Percentiles rank a stretch among this genome's conserved stretches.
phyloP scores from a whole-genome alignment of 768 basidiomycete genomes.

The Leccinellum luteum region DNA sequence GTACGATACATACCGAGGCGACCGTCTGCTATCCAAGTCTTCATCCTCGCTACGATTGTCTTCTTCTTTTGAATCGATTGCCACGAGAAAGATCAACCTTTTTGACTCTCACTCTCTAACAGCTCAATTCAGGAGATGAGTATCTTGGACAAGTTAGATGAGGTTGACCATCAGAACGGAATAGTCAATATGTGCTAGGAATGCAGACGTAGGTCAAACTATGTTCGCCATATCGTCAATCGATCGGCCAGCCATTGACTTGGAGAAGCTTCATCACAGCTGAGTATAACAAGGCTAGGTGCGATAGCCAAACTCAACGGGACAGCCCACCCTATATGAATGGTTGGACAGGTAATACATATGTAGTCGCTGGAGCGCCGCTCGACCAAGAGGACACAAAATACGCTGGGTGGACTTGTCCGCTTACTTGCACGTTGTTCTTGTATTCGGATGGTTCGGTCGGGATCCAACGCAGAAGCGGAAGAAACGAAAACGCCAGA shows the following conservation, averaged over 20 bases:
- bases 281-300: not conserved
- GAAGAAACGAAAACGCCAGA: not conserved
- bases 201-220: not conserved
- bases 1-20: not conserved
- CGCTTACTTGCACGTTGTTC: not conserved
- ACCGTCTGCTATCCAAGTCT: not conserved
- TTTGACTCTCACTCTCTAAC: not conserved
- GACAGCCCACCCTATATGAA: not conserved
- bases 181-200: not conserved
- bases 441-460: not conserved
- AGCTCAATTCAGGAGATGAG: not conserved
- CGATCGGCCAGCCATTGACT: not conserved
- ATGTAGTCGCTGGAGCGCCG: not conserved
- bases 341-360: not conserved
- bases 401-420: not conserved
- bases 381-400: not conserved
- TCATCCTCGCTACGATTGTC: not conserved
- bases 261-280: not conserved
- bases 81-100: not conserved
- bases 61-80: not conserved
- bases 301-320: not conserved
- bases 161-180: not conserved
- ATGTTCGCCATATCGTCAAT: not conserved
- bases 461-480: not conserved
- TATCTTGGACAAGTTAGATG: not conserved